phyloP scores from a whole-genome alignment of 257 asterid species.

The Nicotiana attenuata region DNA sequence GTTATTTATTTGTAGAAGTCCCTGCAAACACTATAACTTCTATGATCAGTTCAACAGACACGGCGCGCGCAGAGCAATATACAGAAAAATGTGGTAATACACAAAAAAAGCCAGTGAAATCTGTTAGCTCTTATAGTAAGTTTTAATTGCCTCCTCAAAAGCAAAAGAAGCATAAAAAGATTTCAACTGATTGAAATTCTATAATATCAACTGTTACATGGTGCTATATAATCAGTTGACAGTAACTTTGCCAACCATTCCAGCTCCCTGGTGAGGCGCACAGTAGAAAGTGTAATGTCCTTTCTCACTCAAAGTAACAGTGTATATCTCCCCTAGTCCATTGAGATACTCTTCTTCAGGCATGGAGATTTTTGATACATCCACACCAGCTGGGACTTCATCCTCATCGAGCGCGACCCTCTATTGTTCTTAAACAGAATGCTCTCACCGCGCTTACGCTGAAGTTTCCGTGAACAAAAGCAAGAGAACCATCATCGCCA shows the following conservation, averaged over 20 bases:
- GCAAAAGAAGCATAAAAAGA: no score
- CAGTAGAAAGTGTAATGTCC: constrained; percentile 87
- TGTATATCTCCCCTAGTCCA: constrained; percentile 52
- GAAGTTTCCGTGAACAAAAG: constrained; percentile 47
- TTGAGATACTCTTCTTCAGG: constrained; percentile 52
- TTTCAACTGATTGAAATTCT: no score
- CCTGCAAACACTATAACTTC: neutral
- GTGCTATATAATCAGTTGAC: constrained; percentile 33
- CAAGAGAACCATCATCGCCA: constrained; percentile 43
- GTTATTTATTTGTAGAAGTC: neutral
- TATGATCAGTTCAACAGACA: neutral
- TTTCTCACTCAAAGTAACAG: constrained; percentile 62
- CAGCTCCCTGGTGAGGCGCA: constrained; percentile 76
- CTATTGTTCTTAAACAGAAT: constrained; percentile 71
- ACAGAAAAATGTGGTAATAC: no score
- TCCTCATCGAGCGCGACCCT: constrained; percentile 47
- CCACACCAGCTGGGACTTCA: constrained; percentile 68
- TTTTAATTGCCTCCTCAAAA: no score
- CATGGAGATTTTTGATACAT: constrained; percentile 67
- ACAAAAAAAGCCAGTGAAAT: no score
- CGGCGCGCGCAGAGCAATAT: no score
- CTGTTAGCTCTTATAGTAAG: no score
- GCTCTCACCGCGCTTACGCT: constrained; percentile 58
- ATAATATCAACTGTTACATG: neutral
- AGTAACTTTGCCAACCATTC: constrained; percentile 73